Conservation (phyloP, 2,329 filamentous ascomycete genomes). For the Fusarium continuum region DNA sequence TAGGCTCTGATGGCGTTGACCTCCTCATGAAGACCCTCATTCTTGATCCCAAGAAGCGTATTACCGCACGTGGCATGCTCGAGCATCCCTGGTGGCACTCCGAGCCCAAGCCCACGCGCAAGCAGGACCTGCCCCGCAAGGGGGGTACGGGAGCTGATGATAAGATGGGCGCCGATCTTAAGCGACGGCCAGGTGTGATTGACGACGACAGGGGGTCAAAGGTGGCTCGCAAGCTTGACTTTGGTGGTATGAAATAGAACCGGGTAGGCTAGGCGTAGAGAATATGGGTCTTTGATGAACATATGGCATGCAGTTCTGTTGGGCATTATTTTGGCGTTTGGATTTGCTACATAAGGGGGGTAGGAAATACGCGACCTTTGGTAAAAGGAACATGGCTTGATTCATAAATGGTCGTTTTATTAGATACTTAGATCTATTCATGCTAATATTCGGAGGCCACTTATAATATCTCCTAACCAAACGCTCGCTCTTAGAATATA, state of each 20-base stretch:
- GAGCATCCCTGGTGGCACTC: slow-evolving; percentile 86
- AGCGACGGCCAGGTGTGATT: slow-evolving; percentile 73
- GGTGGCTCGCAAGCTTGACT: slow-evolving; percentile 85
- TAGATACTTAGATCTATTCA: slow-evolving; percentile 14
- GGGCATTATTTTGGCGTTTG: slow-evolving; percentile 29
- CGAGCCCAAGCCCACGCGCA: slow-evolving; percentile 83
- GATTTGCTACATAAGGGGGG: not conserved
- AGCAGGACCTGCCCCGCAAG: slow-evolving; percentile 83
- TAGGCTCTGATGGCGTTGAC: slow-evolving; percentile 85
- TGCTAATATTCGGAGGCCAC: slow-evolving; percentile 16
- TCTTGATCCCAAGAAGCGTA: slow-evolving; percentile 86
- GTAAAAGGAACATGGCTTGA: not conserved
- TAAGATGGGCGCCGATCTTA: slow-evolving; percentile 84
- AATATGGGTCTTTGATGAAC: not conserved
- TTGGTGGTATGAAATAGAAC: slow-evolving; percentile 58
- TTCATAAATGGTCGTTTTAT: slow-evolving; percentile 3
- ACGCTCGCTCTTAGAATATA: slow-evolving; percentile 16
- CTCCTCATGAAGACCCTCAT: slow-evolving; percentile 85
- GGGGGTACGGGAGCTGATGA: slow-evolving; percentile 74
- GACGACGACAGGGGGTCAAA: slow-evolving; percentile 76
- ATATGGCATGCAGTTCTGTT: slow-evolving; percentile 5
- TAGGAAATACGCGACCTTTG: slow-evolving; percentile 1
- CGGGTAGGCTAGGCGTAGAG: not conserved
- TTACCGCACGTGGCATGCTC: slow-evolving; percentile 80
- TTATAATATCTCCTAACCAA: slow-evolving; percentile 15